Base-by-base conservation (phyloP, 2,329 filamentous ascomycete genomes). In the Pseudogymnoascus sp. region DNA sequence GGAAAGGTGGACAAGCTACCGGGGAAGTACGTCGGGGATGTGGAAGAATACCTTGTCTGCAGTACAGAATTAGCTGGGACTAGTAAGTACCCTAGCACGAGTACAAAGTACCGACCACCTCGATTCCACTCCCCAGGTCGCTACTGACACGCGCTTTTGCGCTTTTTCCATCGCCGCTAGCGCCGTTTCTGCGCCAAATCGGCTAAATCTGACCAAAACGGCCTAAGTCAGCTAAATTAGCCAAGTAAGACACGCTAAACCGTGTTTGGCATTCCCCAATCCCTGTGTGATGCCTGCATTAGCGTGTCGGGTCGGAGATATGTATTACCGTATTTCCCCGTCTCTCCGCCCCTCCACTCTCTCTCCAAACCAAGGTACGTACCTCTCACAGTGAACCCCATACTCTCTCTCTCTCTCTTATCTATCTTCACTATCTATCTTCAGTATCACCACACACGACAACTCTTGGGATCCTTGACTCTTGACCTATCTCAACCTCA, bases 111-210 rank as follows among this genome's bases (percentile, higher is more conserved):
- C 23, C 28, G 16, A 16, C 16, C 16, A 16, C 16, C 16, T 16
- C 16, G 16, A 16, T 16, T 16, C 16, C 16, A 16, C 16, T 16
- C 16, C 16, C 16, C 16, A 21, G n/a, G 49, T 21, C 9, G 49
- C n/a, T 31, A 21, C 49, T 55, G 49, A 55, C 49, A 55, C 49
- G 49, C 49, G 49, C 49, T 55, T 55, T 55, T 55, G 49, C 49
- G 28, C 28, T 55, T 55, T 55, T 55, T 55, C 49, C 49, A 55
- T 55, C 49, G 49, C 2, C 49, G 49, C 28, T 55, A 55, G 28
- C 49, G 49, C 28, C 25, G 7, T 55, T 55, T 55, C 49, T 55
- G 49, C 49, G 49, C 28, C 49, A 55, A 55, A 35, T 55, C 49
- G 49, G n/a, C 49, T 35, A 55, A 33, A 55, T 55, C n/a, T n/a